phyloP scores from a whole-genome alignment of 176 grass and related monocot genomes.

The sorghum (Sorghum bicolor) region DNA sequence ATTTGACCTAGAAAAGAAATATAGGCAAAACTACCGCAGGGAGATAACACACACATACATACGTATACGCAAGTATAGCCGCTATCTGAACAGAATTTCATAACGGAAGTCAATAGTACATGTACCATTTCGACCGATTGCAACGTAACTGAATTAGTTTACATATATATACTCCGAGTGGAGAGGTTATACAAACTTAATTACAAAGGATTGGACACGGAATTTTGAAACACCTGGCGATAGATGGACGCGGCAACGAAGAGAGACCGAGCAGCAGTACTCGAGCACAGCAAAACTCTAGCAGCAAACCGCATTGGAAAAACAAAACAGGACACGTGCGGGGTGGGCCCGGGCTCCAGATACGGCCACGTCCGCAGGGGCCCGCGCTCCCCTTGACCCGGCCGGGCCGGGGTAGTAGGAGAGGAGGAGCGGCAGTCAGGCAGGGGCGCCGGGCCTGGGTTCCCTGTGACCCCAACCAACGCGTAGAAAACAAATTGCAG shows the following conservation, averaged over 20 bases:
- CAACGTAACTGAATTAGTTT: not conserved
- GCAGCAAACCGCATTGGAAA: not conserved
- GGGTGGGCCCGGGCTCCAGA: constrained; percentile 12
- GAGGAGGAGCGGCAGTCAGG: constrained; percentile 26
- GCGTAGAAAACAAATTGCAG: constrained; percentile 27
- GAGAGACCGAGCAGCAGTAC: not conserved
- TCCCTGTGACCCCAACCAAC: constrained; percentile 52
- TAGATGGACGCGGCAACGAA: not conserved
- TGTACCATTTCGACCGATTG: not conserved
- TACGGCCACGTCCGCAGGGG: constrained; percentile 40
- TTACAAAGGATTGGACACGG: not conserved
- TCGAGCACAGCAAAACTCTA: not conserved
- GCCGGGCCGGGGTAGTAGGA: not conserved
- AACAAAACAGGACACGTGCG: constrained; percentile 38
- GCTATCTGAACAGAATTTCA: not conserved
- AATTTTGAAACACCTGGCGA: not conserved
- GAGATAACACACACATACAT: not conserved
- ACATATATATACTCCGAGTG: not conserved
- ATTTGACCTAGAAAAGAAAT: not conserved
- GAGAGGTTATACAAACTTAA: not conserved
- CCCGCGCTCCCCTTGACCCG: constrained; percentile 65
- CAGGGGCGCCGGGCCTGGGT: constrained; percentile 63
- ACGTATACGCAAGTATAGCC: not conserved
- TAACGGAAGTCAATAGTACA: not conserved
- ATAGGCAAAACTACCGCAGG: not conserved